Evolutionary conservation across 768 basidiomycete species (phyloP), one percentile per base, ranked within the genome.

Genomic region (Termitomyces heimii): DNA sequence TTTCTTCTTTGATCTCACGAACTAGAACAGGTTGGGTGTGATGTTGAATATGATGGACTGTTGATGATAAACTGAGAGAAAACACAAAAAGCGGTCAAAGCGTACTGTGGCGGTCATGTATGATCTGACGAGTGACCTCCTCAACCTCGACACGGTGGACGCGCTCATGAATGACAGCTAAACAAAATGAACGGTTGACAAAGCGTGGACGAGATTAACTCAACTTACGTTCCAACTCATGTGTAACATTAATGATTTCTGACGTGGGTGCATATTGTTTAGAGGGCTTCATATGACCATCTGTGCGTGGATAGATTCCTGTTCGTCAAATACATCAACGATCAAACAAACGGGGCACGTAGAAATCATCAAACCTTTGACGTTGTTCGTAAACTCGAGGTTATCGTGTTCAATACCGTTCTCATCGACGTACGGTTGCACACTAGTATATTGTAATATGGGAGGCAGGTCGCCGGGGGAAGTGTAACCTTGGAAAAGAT

Each of bases 11-110:
- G 20, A 64, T 60, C 39, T 71, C 69, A 0, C 60, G 57, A 1
- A 68, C 66, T 4, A 65, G 55, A 10, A 74, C 63, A 3, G 73
- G 74, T 44, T 73, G 71, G 1, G 67, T 69, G 60, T 75, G 73
- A 49, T 75, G 70, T 53, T 74, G 73, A 13, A 75, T 62, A 37
- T 73, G 73, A 58, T 75, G 74, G 35, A 72, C 73, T 73, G 10
- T 51, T n/a, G 18, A 12, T 13, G 18, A 1, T 51, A 3, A 26
- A 31, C 3, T 55, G 20, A 39, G 10, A 37, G 37, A 28, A 22
- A 22, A 13, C 10, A 43, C 18, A 43, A 26, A 9, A 35, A 12
- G 2, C 26, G 6, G 6, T 8, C 12, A 13, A 20, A 24, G 54
- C 72, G 44, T 59, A 73, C 72, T 65, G 48, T 75, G 74, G 3